Percentiles rank a stretch among this genome's conserved stretches.
These are phyloP conservation scores for Skeletonema potamos DNA, from an alignment of 108 stramenopile species.

Conservation along the genomic window DNA sequence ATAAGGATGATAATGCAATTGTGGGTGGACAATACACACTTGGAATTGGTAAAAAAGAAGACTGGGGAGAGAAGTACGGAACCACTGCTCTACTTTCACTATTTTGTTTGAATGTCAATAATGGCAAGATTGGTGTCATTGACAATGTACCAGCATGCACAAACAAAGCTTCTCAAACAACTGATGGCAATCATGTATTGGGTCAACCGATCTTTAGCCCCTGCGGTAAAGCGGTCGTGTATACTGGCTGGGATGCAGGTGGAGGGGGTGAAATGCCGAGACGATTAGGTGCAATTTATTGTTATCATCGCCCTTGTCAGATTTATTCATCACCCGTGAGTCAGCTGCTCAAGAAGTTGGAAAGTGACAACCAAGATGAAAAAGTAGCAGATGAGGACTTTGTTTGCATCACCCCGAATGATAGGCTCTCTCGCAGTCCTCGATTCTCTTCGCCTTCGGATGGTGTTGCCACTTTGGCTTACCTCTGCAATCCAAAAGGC, in stretches of 20 bases:
- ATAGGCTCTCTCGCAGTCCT: constrained; percentile 66
- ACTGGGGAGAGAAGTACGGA: constrained; percentile 76
- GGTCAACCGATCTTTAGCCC: constrained; percentile 67
- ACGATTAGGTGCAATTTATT: constrained; percentile 76
- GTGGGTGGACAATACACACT: constrained; percentile 66
- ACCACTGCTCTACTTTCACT: constrained; percentile 60
- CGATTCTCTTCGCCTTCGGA: constrained; percentile 42
- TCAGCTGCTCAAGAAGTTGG: constrained; percentile 40
- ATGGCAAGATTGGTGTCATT: constrained; percentile 57
- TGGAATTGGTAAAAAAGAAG: constrained; percentile 66
- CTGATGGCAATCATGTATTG: constrained; percentile 44
- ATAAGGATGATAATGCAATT: not conserved
- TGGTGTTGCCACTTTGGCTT: constrained; percentile 45
- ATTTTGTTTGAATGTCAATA: constrained; percentile 55
- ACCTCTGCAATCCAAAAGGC: constrained; percentile 52
- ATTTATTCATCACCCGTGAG: constrained; percentile 61
- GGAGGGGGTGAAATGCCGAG: constrained; percentile 58
- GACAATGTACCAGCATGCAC: constrained; percentile 58
- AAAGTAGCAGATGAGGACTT: constrained; percentile 14
- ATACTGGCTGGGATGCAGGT: constrained; percentile 81
- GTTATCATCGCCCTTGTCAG: constrained; percentile 65
- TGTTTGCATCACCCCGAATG: constrained; percentile 49
- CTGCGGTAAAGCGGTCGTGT: constrained; percentile 56
- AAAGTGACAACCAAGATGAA: constrained; percentile 7
- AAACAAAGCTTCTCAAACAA: constrained; percentile 6